Evolutionary conservation across 1,139 yeast genomes (phyloP).

Genomic region (Nakaseomyces nivariensis): DNA sequence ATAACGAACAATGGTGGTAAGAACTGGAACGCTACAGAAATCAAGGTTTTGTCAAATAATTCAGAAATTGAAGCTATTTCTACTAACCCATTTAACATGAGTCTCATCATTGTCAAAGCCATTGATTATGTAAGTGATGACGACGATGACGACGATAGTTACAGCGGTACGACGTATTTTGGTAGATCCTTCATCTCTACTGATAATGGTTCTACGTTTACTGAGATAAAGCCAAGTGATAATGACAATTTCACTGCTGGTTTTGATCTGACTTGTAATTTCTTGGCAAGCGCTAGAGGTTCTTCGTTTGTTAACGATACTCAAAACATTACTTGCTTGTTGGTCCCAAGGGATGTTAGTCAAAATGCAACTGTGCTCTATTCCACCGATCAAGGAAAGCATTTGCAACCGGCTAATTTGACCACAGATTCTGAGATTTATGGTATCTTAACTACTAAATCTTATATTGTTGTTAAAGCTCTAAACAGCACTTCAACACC

Average conservation of each 20-base stretch:
- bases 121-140: neutral
- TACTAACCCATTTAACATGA: neutral
- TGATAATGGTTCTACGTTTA: neutral
- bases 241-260: neutral
- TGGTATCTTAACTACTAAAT: neutral
- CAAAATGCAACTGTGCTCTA: neutral
- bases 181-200: neutral
- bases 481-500: neutral
- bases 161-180: neutral
- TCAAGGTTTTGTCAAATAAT: neutral
- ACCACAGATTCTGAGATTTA: neutral
- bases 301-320: neutral
- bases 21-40: neutral
- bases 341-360: neutral
- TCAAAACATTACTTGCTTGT: neutral
- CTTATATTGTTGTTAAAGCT: neutral
- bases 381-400: neutral
- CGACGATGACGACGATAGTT: neutral
- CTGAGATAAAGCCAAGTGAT: neutral
- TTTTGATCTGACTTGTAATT: neutral
- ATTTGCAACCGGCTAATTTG: neutral
- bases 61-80: neutral
- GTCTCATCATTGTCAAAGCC: neutral
- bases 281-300: neutral
- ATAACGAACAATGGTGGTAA: neutral